These are phyloP conservation scores for Tephrocybe rancida DNA, from an alignment of 768 basidiomycete species.

Conservation along the genomic window DNA sequence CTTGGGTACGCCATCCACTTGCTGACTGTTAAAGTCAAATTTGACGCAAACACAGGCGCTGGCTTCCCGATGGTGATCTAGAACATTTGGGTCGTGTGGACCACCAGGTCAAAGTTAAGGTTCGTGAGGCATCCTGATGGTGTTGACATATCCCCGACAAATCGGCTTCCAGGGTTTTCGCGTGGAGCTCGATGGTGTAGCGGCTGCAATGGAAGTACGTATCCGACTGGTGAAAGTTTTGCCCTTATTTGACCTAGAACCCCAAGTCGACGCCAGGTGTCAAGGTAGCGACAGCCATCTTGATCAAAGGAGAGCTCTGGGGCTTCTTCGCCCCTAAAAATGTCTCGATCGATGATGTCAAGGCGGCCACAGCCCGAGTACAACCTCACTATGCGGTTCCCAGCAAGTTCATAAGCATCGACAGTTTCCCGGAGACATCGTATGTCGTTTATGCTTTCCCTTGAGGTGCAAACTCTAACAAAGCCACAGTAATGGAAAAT, in stretches of 20 bases:
- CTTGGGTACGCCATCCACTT: no score
- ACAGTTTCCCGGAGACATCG: conserved; percentile 8
- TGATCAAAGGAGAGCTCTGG: conserved; percentile 17
- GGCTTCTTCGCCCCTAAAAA: conserved; percentile 13
- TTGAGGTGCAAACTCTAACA: background rate
- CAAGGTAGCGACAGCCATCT: conserved; percentile 15
- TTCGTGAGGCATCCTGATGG: conserved; percentile 69
- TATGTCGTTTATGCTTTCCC: background rate
- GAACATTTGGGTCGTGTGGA: no score
- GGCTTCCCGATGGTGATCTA: conserved; percentile 53
- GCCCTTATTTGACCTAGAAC: background rate
- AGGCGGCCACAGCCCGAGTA: conserved; percentile 7
- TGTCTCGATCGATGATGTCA: conserved; percentile 11
- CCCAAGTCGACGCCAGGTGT: conserved; percentile 3
- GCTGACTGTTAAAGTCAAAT: conserved; percentile 23
- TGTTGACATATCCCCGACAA: conserved; percentile 24
- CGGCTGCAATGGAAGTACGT: conserved; percentile 56
- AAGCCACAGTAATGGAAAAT: conserved; percentile 12
- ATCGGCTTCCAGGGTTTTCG: conserved; percentile 46
- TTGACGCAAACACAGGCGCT: conserved; percentile 38
- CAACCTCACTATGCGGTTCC: conserved; percentile 16
- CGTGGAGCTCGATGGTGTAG: conserved; percentile 65
- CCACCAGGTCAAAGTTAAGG: conserved; percentile 67
- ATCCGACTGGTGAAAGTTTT: no score
- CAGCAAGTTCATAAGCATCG: conserved; percentile 5